Evolutionary conservation across 805 yeast species (phyloP).

Genomic region (Metschnikowia santaceciliae): DNA sequence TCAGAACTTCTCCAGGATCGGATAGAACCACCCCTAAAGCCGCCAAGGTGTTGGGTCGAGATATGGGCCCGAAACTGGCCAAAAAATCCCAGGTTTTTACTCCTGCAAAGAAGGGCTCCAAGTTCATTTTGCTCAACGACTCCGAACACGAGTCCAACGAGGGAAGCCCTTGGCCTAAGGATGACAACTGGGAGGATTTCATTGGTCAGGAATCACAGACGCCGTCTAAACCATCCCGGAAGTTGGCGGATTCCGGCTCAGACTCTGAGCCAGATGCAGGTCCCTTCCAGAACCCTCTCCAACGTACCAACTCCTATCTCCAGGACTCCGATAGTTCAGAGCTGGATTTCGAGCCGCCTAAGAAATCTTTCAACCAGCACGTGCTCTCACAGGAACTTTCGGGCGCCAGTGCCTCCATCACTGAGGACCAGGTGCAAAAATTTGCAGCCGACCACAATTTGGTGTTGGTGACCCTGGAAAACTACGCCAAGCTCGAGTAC

Average conservation of each 20-base stretch:
- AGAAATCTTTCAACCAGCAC: conserved; percentile 7
- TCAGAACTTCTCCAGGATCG: conserved; percentile 22
- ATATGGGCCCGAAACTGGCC: conserved; percentile 14
- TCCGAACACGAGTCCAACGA: conserved; percentile 17
- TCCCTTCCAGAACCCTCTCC: conserved; percentile 8
- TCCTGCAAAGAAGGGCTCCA: conserved; percentile 36
- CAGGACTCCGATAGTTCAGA: conserved; percentile 29
- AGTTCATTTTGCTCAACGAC: conserved; percentile 27
- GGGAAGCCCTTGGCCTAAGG: conserved; percentile 15
- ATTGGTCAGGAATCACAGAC: conserved; percentile 26
- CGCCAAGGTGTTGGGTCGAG: conserved; percentile 10
- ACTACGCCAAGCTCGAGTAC: conserved; percentile 28
- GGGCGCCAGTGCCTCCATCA: conserved; percentile 11
- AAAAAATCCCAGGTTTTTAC: conserved; percentile 18
- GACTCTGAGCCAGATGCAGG: conserved; percentile 10
- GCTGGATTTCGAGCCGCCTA: conserved; percentile 18
- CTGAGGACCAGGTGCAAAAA: conserved; percentile 27
- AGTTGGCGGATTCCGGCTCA: conserved; percentile 12
- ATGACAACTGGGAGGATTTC: conserved; percentile 37
- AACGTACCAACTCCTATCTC: conserved; percentile 21
- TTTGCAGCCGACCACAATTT: conserved; percentile 33
- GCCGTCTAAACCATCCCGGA: conserved; percentile 22
- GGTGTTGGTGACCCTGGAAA: conserved; percentile 28
- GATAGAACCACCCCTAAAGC: conserved; percentile 23
- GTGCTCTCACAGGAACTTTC: conserved; percentile 18